Percentiles rank a stretch among this genome's conserved stretches.
These are phyloP conservation scores for Moesziomyces globuligerus DNA, from an alignment of 1,284 basidiomycete species.

Conservation along the genomic window DNA sequence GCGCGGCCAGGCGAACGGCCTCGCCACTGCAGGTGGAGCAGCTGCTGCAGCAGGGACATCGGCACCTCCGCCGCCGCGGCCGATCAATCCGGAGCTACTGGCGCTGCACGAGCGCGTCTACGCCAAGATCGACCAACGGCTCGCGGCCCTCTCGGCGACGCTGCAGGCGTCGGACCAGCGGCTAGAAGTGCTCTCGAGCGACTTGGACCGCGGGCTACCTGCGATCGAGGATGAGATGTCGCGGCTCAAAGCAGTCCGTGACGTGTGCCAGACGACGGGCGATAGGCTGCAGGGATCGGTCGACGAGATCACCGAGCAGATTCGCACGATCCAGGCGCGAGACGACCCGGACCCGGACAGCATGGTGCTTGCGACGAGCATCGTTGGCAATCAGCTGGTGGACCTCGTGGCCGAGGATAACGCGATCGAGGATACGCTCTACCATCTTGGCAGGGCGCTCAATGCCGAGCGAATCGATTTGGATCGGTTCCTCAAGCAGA, in stretches of 20 bases:
- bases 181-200: slow-evolving; percentile 80
- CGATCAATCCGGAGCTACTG: slow-evolving; percentile 79
- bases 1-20: neutral
- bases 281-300: slow-evolving; percentile 76
- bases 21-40: neutral
- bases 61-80: slow-evolving; percentile 80
- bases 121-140: slow-evolving; percentile 77
- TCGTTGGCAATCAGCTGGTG: slow-evolving; percentile 73
- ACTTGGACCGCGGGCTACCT: slow-evolving; percentile 86
- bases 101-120: slow-evolving; percentile 84
- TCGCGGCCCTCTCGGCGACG: slow-evolving; percentile 75
- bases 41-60: neutral
- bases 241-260: slow-evolving; percentile 90
- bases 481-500: slow-evolving; percentile 64
- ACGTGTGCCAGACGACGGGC: slow-evolving; percentile 84
- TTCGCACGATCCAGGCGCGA: slow-evolving; percentile 71
- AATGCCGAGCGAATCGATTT: slow-evolving; percentile 75
- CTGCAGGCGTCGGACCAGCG: slow-evolving; percentile 78
- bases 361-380: slow-evolving; percentile 56
- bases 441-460: slow-evolving; percentile 92
- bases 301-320: slow-evolving; percentile 74
- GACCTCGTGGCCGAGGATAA: slow-evolving; percentile 98
- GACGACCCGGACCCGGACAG: slow-evolving; percentile 53
- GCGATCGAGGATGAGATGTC: slow-evolving; percentile 95
- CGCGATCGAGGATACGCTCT: slow-evolving; percentile 96